Percentiles rank a stretch among this genome's conserved stretches.
Conservation (phyloP, 495 filamentous ascomycete genomes). For the Aspergillus avenaceus region DNA sequence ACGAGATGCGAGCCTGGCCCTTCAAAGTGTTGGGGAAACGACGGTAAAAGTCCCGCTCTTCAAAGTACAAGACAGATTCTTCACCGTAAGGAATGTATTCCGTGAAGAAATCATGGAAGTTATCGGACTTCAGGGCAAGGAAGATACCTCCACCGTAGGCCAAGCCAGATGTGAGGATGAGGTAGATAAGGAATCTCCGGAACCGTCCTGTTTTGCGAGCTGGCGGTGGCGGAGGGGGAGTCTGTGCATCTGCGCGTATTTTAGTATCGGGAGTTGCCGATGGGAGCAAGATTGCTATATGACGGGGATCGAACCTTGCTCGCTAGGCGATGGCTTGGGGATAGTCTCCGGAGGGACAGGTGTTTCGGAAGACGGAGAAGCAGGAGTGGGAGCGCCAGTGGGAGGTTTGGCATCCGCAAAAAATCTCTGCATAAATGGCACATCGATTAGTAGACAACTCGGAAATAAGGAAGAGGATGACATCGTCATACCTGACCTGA, state of each 20-base stretch:
- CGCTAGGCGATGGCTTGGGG: conserved; percentile 52
- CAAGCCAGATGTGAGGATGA: conserved; percentile 67
- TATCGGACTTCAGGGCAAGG: conserved; percentile 88
- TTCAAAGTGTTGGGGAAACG: conserved; percentile 74
- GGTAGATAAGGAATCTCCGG: conserved; percentile 65
- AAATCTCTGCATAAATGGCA: conserved; percentile 28
- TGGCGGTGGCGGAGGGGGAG: conserved; percentile 34
- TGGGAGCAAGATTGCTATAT: conserved; percentile 9
- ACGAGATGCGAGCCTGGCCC: conserved; percentile 42
- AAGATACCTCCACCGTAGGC: conserved; percentile 86
- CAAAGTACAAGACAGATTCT: conserved; percentile 92
- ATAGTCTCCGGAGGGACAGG: conserved; percentile 57
- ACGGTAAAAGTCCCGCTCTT: conserved; percentile 90
- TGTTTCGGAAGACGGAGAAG: conserved; percentile 45
- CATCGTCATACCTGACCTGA: conserved; percentile 39
- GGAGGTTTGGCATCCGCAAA: conserved; percentile 41
- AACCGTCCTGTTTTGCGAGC: conserved; percentile 70
- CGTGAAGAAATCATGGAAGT: conserved; percentile 99
- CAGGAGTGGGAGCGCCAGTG: conserved; percentile 33
- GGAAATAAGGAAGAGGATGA: conserved; percentile 1
- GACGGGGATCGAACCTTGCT: conserved; percentile 37
- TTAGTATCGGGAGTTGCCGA: conserved; percentile 12
- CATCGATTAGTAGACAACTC: not conserved
- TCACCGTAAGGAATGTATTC: conserved; percentile 95
- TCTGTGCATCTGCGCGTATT: conserved; percentile 18